Base-by-base conservation (phyloP, 2,329 filamentous ascomycete species). In the Exserohilum turcica region DNA sequence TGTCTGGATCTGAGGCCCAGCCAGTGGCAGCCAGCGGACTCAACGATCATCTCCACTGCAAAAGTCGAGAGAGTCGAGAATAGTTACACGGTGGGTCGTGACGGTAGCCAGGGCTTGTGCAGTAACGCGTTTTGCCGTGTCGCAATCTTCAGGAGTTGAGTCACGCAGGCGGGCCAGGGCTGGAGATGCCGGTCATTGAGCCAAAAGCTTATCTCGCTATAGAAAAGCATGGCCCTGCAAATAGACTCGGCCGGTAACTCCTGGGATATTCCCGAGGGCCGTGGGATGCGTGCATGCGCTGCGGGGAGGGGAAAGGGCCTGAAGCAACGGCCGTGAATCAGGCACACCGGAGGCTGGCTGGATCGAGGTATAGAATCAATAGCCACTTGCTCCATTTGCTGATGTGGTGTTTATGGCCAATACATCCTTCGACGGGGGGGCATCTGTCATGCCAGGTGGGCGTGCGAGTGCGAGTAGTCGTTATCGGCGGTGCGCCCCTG, bases 261-360 rank as follows among this genome's bases (percentile, higher is more conserved):
- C 31, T 36, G 36, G 43, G 28, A 53, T 42, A 43, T 43, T 33
- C 37, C 56, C 54, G 54, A 51, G 15, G 19, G 32, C 15, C 21
- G 47, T 38, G 21, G 18, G 6, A 29, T 37, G 38, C 31, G 24
- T 35, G 19, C 38, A 43, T 58, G 37, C 43, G 43, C n/a, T 40
- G 44, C 49, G 58, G 48, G 56, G 52, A 42, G 31, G 21, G 56
- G 54, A 56, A 56, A 46, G 21, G 50, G 53, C 52, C 48, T 43
- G 43, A 33, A 48, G 51, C 44, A 46, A 48, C 33, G 37, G 50
- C 24, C 42, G 33, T 57, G 50, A 46, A 54, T 51, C 44, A 46
- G 35, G 24, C 40, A n/a, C 40, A 31, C 35, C 31, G 42, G 47
- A 35, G 37, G 38, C 29, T 44, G 43, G 47, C 36, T 49, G 46